Base-by-base conservation (phyloP, 2,329 filamentous ascomycete species). In the Grosmannia clavigera region DNA sequence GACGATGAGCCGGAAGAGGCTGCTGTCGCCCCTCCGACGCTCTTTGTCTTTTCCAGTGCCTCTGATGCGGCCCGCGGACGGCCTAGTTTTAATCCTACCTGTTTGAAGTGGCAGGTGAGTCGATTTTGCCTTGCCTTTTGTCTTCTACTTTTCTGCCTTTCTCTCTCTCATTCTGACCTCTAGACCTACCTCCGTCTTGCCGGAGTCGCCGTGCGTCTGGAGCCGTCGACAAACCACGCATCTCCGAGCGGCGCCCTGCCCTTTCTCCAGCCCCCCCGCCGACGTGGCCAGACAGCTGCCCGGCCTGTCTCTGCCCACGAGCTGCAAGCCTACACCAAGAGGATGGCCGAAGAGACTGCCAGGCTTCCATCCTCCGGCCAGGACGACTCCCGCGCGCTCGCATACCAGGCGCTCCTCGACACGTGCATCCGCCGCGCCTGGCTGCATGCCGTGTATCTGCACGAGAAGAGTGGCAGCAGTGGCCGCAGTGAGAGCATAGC, bases 51-150 rank as follows among this genome's bases (percentile, higher is more conserved):
- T 73, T 81, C 83, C 62, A 82, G 80, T 16, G 75, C 82, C 1
- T 74, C 79, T n/a, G 86, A 83, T 67, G 87, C 84, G 40, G 71
- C 72, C 60, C 69, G 69, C 48, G 84, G 84, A 5, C 74, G 77
- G 35, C 88, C 91, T 31, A 95, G 90, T 65, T 95, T 87, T 75
- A 97, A 97, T 70, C 94, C 94, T 12, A 84, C 85, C 61, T 99
- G 94, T 76, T 78, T 97, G 68, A 96, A 92, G 77, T 97, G 91
- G 91, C 94, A 97, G 88, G 90, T 92, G 67, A 66, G 83, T 71
- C n/a, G 31, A 5, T 7, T 31, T 31, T 31, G 31, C 7, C 4
- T 31, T 31, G 31, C 31, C 25, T 57, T 59, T 60, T 58, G 59
- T 46, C 35, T 27, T 27, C 16, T 55, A 31, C 16, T 25, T 25